Evolutionary conservation across 2,329 filamentous ascomycete species (phyloP).

Genomic region (Zasmidium angulare): DNA sequence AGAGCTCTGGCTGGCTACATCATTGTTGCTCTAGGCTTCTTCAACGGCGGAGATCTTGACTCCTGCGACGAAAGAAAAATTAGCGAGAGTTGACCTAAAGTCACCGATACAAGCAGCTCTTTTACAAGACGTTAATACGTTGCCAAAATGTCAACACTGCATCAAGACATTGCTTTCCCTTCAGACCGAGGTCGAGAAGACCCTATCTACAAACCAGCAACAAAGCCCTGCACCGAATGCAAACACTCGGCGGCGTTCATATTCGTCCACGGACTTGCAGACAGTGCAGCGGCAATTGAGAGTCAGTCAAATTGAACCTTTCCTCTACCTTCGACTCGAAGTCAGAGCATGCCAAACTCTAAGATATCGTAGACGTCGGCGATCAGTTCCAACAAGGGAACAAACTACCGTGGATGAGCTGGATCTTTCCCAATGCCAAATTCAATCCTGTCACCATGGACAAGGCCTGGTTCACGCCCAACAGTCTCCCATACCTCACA

Average conservation of each 20-base stretch:
- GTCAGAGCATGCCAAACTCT: neutral
- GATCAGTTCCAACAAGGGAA: conserved; percentile 47
- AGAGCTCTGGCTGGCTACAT: neutral
- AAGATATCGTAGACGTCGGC: conserved; percentile 38
- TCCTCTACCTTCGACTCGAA: neutral
- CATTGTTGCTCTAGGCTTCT: neutral
- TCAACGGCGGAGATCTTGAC: no score
- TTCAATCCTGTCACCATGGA: conserved; percentile 45
- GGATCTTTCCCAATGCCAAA: conserved; percentile 50
- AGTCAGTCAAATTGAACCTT: conserved; percentile 28
- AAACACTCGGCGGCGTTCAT: conserved; percentile 40
- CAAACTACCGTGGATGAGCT: conserved; percentile 48
- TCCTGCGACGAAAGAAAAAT: no score
- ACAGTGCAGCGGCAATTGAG: conserved; percentile 44
- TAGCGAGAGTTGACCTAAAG: no score
- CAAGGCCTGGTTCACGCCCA: conserved; percentile 48
- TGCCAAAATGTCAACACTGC: no score
- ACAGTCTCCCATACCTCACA: conserved; percentile 36
- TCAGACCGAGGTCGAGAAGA: conserved; percentile 15
- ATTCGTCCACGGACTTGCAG: conserved; percentile 44
- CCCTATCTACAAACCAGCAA: conserved; percentile 38
- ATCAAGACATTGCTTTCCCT: conserved; percentile 2
- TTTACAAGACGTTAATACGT: no score
- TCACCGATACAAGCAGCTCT: no score
- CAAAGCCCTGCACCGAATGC: conserved; percentile 29